phyloP scores from a whole-genome alignment of 1,284 basidiomycete species.

The Amylostereum areolatum region DNA sequence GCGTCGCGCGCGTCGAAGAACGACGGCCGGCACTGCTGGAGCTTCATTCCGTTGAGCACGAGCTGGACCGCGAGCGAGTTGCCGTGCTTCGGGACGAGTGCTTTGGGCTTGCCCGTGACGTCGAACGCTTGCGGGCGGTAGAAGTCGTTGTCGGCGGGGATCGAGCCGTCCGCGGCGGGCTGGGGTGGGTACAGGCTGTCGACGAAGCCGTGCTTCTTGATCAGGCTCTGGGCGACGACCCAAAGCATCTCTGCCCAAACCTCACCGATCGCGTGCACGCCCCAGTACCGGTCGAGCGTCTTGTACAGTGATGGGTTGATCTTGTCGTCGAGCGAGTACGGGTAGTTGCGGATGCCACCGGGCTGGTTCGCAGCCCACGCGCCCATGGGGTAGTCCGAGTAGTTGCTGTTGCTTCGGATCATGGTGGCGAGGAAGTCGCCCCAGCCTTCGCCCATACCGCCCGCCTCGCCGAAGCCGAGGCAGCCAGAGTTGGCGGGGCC shows the following conservation, averaged over 20 bases:
- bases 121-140: slow-evolving; percentile 47
- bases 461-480: slow-evolving; percentile 92
- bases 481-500: slow-evolving; percentile 91
- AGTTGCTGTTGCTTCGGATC: slow-evolving; percentile 69
- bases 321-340: slow-evolving; percentile 71
- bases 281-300: slow-evolving; percentile 95
- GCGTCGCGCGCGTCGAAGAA: slow-evolving; percentile 94
- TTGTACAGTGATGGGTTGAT: slow-evolving; percentile 92
- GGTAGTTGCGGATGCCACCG: slow-evolving; percentile 83
- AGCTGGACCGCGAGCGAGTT: slow-evolving; percentile 88
- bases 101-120: slow-evolving; percentile 35
- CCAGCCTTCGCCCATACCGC: slow-evolving; percentile 97
- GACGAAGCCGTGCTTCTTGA: slow-evolving; percentile 78
- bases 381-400: slow-evolving; percentile 86
- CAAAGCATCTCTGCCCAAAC: slow-evolving; percentile 96
- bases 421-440: slow-evolving; percentile 85
- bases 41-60: slow-evolving; percentile 88
- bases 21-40: slow-evolving; percentile 85
- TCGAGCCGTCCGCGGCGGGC: slow-evolving; percentile 50
- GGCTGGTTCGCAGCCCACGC: slow-evolving; percentile 85
- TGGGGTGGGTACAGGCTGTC: slow-evolving; percentile 77
- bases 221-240: slow-evolving; percentile 72
- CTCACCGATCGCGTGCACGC: slow-evolving; percentile 88
- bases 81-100: slow-evolving; percentile 84
- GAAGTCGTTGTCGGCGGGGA: slow-evolving; percentile 63